Conservation (phyloP, 1,284 basidiomycete genomes). For the Apiotrichum siamense region DNA sequence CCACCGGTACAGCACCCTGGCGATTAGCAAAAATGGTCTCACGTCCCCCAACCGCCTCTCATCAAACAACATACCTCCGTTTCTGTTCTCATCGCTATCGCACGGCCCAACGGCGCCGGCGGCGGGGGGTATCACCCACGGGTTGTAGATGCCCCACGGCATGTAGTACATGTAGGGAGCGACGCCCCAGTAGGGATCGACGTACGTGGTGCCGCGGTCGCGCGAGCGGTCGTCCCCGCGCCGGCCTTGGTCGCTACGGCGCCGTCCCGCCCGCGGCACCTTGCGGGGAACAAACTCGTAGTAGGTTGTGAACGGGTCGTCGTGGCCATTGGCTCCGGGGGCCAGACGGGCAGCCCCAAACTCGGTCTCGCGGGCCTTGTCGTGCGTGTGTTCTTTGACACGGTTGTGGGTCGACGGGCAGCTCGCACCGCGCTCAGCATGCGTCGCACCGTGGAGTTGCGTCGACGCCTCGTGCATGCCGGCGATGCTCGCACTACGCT, state of each 20-base stretch:
- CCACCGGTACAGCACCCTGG: background rate
- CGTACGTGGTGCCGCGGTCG: background rate
- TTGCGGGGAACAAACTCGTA: conserved; percentile 9
- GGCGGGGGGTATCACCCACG: background rate
- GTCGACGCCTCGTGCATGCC: background rate
- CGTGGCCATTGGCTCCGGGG: background rate
- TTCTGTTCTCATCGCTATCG: background rate
- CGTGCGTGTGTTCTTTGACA: conserved; percentile 1
- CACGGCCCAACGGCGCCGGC: background rate
- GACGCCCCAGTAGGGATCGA: conserved; percentile 16
- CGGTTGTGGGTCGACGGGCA: conserved; percentile 17
- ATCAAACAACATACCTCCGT: background rate
- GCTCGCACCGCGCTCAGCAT: conserved; percentile 3
- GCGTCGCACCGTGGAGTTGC: background rate
- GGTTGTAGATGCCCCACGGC: background rate
- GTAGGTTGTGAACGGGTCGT: conserved; percentile 8
- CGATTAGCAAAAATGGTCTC: background rate
- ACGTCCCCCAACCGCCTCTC: background rate
- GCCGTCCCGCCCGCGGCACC: background rate
- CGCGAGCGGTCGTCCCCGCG: background rate
- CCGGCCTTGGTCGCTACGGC: background rate
- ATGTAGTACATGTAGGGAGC: conserved; percentile 1
- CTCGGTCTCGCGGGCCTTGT: background rate
- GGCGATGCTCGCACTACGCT: background rate
- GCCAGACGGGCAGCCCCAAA: too few relatives aligned